A percentile compares a stretch with the other conserved stretches of the same genome.
phyloP scores from a whole-genome alignment of 192 early-diverging fungal genomes.

The Phlyctochytrium arcticum region DNA sequence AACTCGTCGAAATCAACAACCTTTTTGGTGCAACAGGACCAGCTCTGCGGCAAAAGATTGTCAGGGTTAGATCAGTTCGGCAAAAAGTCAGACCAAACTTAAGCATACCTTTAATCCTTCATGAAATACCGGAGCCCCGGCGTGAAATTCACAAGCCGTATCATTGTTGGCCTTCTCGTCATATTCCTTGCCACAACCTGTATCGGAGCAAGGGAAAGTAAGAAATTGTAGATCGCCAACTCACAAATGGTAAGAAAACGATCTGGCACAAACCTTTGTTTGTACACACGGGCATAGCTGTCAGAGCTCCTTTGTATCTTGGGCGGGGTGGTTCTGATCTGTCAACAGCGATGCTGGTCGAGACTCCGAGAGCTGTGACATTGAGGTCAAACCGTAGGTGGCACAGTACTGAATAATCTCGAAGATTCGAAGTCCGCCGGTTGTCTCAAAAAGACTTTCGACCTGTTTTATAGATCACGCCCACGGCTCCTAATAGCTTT shows the following conservation, averaged over 20 bases:
- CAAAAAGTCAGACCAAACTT: background rate
- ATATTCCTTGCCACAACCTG: slow-evolving; percentile 85
- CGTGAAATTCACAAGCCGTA: slow-evolving; percentile 83
- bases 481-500: background rate
- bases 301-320: too few relatives aligned
- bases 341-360: too few relatives aligned
- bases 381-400: too few relatives aligned
- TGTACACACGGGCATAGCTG: slow-evolving; percentile 20
- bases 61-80: background rate
- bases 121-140: slow-evolving; percentile 89
- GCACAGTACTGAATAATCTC: too few relatives aligned
- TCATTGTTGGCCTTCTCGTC: slow-evolving; percentile 68
- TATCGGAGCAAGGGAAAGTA: slow-evolving; percentile 17
- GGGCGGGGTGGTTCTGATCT: too few relatives aligned
- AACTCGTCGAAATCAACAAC: slow-evolving; percentile 92
- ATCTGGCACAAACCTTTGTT: slow-evolving; percentile 41
- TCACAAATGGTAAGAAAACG: background rate
- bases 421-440: too few relatives aligned
- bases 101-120: slow-evolving; percentile 69
- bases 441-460: too few relatives aligned
- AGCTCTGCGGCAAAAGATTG: slow-evolving; percentile 52
- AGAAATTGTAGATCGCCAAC: too few relatives aligned
- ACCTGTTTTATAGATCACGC: too few relatives aligned
- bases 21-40: slow-evolving; percentile 90
- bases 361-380: too few relatives aligned